Percentiles rank a stretch among this genome's conserved stretches.
Evolutionary conservation across 805 yeast species (phyloP).

Genomic region (Torulaspora microellipsoides): DNA sequence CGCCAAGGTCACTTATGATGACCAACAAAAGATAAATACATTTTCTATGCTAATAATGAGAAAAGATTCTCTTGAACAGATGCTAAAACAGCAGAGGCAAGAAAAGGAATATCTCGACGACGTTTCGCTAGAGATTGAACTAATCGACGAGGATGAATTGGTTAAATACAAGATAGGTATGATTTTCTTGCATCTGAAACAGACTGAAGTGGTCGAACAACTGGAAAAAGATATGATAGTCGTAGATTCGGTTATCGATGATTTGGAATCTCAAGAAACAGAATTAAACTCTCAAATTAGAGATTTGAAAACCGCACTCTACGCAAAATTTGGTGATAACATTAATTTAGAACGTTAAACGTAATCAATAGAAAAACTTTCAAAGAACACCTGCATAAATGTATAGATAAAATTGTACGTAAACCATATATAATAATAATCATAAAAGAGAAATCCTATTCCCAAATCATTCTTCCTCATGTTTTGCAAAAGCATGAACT

Average conservation of each 20-base stretch:
- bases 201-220: constrained; percentile 58
- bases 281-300: constrained; percentile 51
- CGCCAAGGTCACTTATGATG: constrained; percentile 47
- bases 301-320: constrained; percentile 65
- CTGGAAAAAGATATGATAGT: constrained; percentile 58
- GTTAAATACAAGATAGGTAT: constrained; percentile 81
- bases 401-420: background rate
- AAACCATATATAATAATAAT: constrained; percentile 1
- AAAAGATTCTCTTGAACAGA: constrained; percentile 53
- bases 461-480: background rate
- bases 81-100: constrained; percentile 46
- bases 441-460: constrained; percentile 1
- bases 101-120: constrained; percentile 90
- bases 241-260: constrained; percentile 47
- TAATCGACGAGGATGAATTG: constrained; percentile 70
- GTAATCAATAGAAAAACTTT: background rate
- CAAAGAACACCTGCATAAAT: background rate
- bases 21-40: constrained; percentile 83
- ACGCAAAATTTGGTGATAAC: constrained; percentile 83
- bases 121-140: constrained; percentile 76
- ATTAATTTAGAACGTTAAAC: constrained; percentile 73
- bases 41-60: constrained; percentile 78
- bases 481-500: constrained; percentile 21
- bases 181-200: constrained; percentile 62
- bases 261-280: constrained; percentile 44